Percentiles rank a stretch among this genome's conserved stretches.
Conservation (phyloP, 345 rosid genomes). For the Rhodamnia argentea region DNA sequence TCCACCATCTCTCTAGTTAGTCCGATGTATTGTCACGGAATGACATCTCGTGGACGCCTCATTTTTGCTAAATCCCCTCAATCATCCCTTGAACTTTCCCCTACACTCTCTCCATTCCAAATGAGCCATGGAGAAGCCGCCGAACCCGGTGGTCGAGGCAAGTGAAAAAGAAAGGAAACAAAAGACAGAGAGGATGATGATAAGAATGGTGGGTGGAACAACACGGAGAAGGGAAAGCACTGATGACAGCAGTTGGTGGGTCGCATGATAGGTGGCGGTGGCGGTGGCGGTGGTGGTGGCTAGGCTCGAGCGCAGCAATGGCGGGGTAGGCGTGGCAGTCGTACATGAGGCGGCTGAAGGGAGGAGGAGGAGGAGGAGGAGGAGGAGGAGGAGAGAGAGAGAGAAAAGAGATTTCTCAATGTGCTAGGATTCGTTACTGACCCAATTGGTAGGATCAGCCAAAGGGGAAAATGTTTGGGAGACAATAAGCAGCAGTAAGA, state of each 20-base stretch:
- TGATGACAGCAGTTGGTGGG: no score
- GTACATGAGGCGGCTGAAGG: background rate
- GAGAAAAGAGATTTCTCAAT: accelerated
- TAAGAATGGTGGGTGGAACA: background rate
- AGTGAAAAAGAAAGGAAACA: no score
- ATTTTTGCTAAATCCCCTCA: background rate
- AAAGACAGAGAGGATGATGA: background rate
- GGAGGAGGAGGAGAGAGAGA: no score
- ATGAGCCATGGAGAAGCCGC: background rate
- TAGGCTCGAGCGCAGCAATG: background rate
- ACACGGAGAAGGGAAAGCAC: background rate
- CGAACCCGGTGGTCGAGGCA: background rate
- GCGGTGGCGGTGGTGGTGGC: no score
- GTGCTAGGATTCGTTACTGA: background rate
- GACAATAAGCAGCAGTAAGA: background rate
- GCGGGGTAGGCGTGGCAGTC: no score
- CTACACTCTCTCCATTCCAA: no score
- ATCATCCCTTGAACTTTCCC: background rate
- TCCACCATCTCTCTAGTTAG: background rate
- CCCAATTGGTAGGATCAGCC: background rate
- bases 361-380: background rate
- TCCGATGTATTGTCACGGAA: background rate
- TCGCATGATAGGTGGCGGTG: background rate
- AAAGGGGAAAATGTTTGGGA: no score
- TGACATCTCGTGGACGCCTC: background rate